Conservation (phyloP, 2,329 filamentous ascomycete species). For the Colletotrichum eleusines region DNA sequence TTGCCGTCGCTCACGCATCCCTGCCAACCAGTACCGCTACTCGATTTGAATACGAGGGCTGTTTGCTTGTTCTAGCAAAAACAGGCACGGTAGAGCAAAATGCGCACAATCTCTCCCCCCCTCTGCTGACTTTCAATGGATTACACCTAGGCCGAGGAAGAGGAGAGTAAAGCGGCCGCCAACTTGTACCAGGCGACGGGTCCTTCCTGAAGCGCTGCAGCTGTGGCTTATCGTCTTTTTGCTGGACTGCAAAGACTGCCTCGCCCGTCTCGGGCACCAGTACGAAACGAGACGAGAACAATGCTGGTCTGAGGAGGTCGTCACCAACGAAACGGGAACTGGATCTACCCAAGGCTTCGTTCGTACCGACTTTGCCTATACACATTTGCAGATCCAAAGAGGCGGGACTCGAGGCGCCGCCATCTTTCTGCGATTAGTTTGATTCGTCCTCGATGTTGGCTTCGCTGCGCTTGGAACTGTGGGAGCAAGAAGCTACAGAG, state of each 20-base stretch:
- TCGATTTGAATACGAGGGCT: constrained; percentile 41
- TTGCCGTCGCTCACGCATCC: constrained; percentile 33
- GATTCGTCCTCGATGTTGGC: constrained; percentile 16
- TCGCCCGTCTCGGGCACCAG: constrained; percentile 1
- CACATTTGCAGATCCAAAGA: constrained; percentile 22
- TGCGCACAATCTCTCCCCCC: not conserved
- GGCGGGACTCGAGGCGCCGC: constrained; percentile 22
- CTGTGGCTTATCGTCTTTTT: constrained; percentile 10
- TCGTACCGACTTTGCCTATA: not conserved
- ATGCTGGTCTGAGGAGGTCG: not conserved
- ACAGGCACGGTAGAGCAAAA: constrained; percentile 6
- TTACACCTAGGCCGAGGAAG: not conserved
- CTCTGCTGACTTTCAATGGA: not conserved
- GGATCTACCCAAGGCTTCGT: not conserved
- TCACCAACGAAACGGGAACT: not conserved
- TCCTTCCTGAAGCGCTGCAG: constrained; percentile 18
- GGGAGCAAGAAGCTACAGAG: constrained; percentile 34
- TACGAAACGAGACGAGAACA: constrained; percentile 12
- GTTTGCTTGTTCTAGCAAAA: constrained; percentile 24
- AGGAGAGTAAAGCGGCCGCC: constrained; percentile 6
- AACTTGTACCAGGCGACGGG: constrained; percentile 1
- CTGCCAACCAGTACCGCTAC: constrained; percentile 40
- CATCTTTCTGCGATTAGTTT: constrained; percentile 19
- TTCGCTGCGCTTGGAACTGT: constrained; percentile 10
- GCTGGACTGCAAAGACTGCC: not conserved